Percentiles rank a stretch among this genome's conserved stretches.
Evolutionary conservation across 257 asterid species (phyloP).

Genomic region (Salvia splendens): DNA sequence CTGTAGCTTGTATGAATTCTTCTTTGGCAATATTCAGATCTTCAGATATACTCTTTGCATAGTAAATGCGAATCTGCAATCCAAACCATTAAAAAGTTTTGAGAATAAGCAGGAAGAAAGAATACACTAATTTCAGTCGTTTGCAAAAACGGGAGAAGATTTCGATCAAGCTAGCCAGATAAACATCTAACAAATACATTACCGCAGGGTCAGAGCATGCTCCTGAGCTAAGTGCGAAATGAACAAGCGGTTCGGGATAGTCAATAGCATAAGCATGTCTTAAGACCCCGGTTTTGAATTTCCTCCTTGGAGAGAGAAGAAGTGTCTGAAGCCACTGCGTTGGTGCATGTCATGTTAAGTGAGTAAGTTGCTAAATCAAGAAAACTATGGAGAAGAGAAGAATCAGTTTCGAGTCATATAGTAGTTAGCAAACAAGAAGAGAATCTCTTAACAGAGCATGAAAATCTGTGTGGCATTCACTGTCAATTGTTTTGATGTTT

Average conservation of each 20-base stretch:
- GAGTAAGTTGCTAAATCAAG: conserved; percentile 22
- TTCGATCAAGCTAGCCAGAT: neutral
- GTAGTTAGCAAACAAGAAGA: too few relatives aligned
- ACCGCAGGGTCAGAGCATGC: conserved; percentile 81
- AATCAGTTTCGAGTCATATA: too few relatives aligned
- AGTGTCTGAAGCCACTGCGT: conserved; percentile 82
- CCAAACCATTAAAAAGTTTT: neutral
- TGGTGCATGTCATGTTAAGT: conserved; percentile 22
- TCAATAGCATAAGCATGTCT: conserved; percentile 70
- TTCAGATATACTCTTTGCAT: conserved; percentile 57
- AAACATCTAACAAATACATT: conserved; percentile 22
- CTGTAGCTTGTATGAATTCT: conserved; percentile 65
- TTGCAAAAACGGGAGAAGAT: neutral
- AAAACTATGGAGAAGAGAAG: neutral
- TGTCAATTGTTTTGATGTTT: neutral
- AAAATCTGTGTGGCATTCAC: neutral
- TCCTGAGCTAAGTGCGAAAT: conserved; percentile 87
- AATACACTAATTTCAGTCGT: neutral
- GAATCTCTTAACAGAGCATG: too few relatives aligned
- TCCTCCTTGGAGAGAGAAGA: conserved; percentile 78
- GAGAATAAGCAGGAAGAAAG: neutral
- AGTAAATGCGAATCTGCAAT: conserved; percentile 71
- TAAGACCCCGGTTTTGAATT: conserved; percentile 49
- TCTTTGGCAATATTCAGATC: conserved; percentile 73
- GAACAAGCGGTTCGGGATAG: conserved; percentile 84